Evolutionary conservation across 441 rosid genomes (phyloP), one percentile per base, ranked within the genome.

Genomic region (Hura crepitans): DNA sequence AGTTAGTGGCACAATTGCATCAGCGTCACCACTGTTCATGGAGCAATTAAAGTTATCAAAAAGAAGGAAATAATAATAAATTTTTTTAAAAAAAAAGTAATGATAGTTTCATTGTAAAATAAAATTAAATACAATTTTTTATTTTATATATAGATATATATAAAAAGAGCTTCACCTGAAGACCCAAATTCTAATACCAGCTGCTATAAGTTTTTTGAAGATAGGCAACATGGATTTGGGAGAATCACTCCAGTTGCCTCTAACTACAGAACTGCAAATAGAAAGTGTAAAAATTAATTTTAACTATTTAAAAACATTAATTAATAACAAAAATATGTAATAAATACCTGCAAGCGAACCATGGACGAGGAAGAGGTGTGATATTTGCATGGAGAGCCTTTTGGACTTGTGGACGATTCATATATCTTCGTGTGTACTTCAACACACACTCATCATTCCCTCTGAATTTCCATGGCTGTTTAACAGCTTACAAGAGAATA

Each of bases 261-360:
- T 81, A 15, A 92, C 70, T 60, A 78, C 74, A 68, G 87, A 88
- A 75, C 97, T 89, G 84, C 71, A 53, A 54, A 74, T 5, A n/a
- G n/a, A n/a, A n/a, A n/a, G n/a, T n/a, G n/a, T n/a, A n/a, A n/a
- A n/a, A n/a, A n/a, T n/a, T n/a, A n/a, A n/a, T n/a, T n/a, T n/a
- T n/a, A n/a, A n/a, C n/a, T n/a, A n/a, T n/a, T n/a, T n/a, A n/a
- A 61, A 35, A 62, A 11, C 15, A 18, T 22, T 6, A 6, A 66
- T 61, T 17, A 49, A 56, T 25, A 7, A n/a, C 9, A 60, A 62
- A n/a, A 2, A 39, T 27, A 4, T 5, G 35, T 17, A 31, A 3
- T 0, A 20, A 39, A 31, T 31, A 92, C 98, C 97, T 89, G 96
- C 92, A 91, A 77, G 93, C 85, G 1, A 80, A 80, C 98, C 97